Percentiles rank a stretch among this genome's conserved stretches.
phyloP scores from a whole-genome alignment of 2,329 filamentous ascomycete species.

The Diaporthe citrichinensis region DNA sequence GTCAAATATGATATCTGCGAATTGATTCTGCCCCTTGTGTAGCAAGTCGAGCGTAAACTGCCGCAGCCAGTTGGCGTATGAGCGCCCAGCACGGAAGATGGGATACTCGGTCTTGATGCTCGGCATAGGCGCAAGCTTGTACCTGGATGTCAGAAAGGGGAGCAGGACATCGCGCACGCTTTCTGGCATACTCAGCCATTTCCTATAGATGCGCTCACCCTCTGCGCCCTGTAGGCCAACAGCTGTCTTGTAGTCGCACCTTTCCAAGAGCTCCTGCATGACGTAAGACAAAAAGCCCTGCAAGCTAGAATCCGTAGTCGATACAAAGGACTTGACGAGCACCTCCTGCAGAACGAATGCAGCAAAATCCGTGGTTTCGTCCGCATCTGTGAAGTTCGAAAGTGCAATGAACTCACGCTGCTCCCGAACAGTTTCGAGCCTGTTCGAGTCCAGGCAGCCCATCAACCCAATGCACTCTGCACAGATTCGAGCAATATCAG shows the following conservation, averaged over 20 bases:
- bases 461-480: constrained; percentile 89
- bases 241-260: constrained; percentile 78
- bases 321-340: constrained; percentile 91
- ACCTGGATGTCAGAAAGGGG: constrained; percentile 89
- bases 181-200: constrained; percentile 85
- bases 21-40: constrained; percentile 80
- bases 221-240: constrained; percentile 61
- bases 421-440: constrained; percentile 83
- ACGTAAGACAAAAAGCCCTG: constrained; percentile 94
- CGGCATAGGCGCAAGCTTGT: constrained; percentile 76
- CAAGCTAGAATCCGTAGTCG: constrained; percentile 86
- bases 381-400: constrained; percentile 84
- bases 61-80: constrained; percentile 86
- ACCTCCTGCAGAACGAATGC: constrained; percentile 89
- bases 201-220: constrained; percentile 73
- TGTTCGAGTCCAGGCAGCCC: constrained; percentile 92
- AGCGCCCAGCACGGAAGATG: constrained; percentile 77
- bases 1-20: constrained; percentile 83
- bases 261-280: constrained; percentile 91
- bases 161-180: constrained; percentile 84
- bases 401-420: constrained; percentile 88
- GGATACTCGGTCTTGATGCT: constrained; percentile 77
- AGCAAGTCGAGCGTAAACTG: constrained; percentile 86
- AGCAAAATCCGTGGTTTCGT: constrained; percentile 88
- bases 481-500: constrained; percentile 79